phyloP scores from a whole-genome alignment of 169 alveolate genomes.

The Eimeria zaria region DNA sequence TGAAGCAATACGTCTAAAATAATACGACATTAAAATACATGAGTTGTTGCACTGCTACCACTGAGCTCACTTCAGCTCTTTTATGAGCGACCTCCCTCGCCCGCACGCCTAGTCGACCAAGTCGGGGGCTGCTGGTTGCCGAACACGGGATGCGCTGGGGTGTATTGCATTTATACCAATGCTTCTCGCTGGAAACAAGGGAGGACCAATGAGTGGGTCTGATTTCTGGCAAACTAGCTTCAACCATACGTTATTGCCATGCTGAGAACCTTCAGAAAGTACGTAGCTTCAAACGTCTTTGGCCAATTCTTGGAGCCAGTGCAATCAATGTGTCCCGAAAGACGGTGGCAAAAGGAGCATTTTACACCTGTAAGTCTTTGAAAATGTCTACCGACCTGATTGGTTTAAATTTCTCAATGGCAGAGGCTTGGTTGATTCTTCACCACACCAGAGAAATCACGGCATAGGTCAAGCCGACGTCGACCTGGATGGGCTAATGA shows the following conservation, averaged over 20 bases:
- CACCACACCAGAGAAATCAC: background rate
- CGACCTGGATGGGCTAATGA: background rate
- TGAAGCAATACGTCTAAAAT: background rate
- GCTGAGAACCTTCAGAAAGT: background rate
- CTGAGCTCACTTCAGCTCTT: background rate
- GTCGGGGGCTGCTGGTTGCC: background rate
- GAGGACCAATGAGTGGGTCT: background rate
- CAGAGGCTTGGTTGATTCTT: background rate
- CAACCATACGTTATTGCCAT: background rate
- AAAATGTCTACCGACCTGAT: background rate
- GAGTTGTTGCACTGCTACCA: background rate
- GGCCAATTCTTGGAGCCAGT: background rate
- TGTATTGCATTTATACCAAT: background rate
- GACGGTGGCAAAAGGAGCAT: background rate
- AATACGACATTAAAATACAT: background rate
- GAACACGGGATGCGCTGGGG: background rate
- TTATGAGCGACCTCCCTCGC: background rate
- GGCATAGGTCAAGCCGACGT: background rate
- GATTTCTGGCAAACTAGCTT: background rate
- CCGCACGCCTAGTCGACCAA: too few species aligned
- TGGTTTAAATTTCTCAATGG: background rate
- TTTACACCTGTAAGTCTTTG: background rate
- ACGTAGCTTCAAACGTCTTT: background rate
- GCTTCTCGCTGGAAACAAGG: background rate
- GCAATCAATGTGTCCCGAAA: background rate